phyloP scores from a whole-genome alignment of 139 green algal species.

The Picochlorum sp. region DNA sequence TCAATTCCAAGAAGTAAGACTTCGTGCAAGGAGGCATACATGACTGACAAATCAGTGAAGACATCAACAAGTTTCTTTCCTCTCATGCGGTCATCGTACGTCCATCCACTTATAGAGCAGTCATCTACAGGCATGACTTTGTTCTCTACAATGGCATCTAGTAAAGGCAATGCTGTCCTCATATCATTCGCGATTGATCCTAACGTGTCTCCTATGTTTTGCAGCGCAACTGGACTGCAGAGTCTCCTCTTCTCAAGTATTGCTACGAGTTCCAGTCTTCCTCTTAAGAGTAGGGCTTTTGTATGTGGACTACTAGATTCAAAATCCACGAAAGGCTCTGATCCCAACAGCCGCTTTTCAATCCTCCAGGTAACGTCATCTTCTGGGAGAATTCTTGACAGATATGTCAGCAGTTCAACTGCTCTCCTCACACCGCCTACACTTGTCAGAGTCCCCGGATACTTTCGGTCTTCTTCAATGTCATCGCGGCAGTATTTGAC shows the following conservation, averaged over 20 bases:
- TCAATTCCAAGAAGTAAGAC: neutral
- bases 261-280: slow-evolving; percentile 1
- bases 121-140: neutral
- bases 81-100: neutral
- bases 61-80: neutral
- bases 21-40: slow-evolving; percentile 9
- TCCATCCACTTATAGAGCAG: slow-evolving; percentile 1
- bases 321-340: slow-evolving; percentile 12
- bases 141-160: slow-evolving; percentile 6
- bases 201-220: neutral
- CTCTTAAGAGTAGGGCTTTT: slow-evolving; percentile 7
- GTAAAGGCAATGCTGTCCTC: neutral
- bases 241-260: neutral
- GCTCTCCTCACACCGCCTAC: neutral
- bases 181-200: slow-evolving; percentile 8
- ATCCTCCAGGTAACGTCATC: slow-evolving; percentile 6
- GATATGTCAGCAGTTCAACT: neutral
- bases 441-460: neutral
- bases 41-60: slow-evolving; percentile 8
- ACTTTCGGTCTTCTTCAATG: neutral
- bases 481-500: neutral
- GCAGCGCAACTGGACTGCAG: neutral
- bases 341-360: neutral
- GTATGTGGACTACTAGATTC: neutral
- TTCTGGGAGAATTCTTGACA: slow-evolving; percentile 3